Base-by-base conservation (phyloP, 305 asterid species). In the Plantago lanceolata region DNA sequence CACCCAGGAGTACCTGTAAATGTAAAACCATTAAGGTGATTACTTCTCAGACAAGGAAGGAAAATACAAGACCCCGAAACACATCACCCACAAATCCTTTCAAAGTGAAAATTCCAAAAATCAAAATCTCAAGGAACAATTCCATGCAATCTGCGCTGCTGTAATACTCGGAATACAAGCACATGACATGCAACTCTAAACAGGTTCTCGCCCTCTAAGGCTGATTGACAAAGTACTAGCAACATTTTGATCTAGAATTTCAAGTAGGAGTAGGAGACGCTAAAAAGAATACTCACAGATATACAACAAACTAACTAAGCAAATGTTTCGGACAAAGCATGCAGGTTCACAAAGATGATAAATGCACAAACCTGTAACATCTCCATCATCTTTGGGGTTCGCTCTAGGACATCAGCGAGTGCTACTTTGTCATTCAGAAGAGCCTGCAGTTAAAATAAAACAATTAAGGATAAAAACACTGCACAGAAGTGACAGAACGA, bases 371-470 rank as follows among this genome's bases (percentile, higher is more conserved):
- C 98, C 98, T 92, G 96, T 66, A 93, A 87, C 97, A 93, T 82
- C 86, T 93, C 94, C 97, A 93, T 87, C 78, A 93, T 71, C 79
- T 89, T 93, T 16, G 99, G 99, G 70, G 87, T 90, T 73, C 90
- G 93, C 76, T 90, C 97, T 48, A 93, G 84, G 74, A 93, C 88
- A 80, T 81, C 90, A 78, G 96, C 85, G 17, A 93, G 97, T 69
- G 85, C 90, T 37, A 83, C 95, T 48, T 97, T 91, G 81, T 93
- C 99, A 73, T 90, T 79, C 76, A 93, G 81, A 68, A 93, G 87
- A 60, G 95, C 74, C 98, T 91, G 87, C 88, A 84, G 62, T 70
- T 71, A 64, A 63, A 19, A 61, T 63, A 76, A 50, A 51, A 67
- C 49, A 59, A 40, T 48, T 45, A 37, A 57, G 26, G 26, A 76